Percentiles rank a stretch among this genome's conserved stretches.
Evolutionary conservation across 257 asterid species (phyloP).

Genomic region (Solanum dulcamara): DNA sequence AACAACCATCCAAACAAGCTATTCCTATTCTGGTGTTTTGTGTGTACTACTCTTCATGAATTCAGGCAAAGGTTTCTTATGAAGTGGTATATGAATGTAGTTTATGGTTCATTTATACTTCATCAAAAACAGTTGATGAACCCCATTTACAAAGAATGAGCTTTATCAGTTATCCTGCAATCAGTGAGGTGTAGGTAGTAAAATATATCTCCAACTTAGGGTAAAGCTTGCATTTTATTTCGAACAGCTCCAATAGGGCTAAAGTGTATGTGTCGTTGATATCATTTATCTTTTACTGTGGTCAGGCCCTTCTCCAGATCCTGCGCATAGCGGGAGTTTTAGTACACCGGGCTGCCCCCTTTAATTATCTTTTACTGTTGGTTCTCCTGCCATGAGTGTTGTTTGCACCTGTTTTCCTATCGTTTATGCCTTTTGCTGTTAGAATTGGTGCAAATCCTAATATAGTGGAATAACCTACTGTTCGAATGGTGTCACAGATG

Average conservation of each 20-base stretch:
- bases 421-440: neutral
- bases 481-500: constrained; percentile 41
- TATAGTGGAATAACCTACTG: neutral
- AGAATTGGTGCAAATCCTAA: neutral
- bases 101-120: too few species aligned
- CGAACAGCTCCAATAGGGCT: too few species aligned
- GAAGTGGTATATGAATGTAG: too few species aligned
- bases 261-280: neutral
- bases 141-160: too few species aligned
- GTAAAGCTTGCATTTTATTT: too few species aligned
- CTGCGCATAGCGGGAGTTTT: too few species aligned
- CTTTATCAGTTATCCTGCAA: too few species aligned
- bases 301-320: too few species aligned
- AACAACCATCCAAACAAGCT: neutral
- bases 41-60: neutral
- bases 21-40: neutral
- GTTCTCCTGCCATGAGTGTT: neutral
- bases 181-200: too few species aligned
- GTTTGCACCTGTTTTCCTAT: neutral
- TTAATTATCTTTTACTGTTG: neutral
- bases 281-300: neutral
- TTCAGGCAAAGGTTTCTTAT: too few species aligned
- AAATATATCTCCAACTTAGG: neutral
- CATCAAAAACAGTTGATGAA: too few species aligned
- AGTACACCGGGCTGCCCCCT: too few species aligned